These are phyloP conservation scores for Colletotrichum orchidophilum DNA, from an alignment of 2,329 filamentous ascomycete species.

Conservation along the genomic window DNA sequence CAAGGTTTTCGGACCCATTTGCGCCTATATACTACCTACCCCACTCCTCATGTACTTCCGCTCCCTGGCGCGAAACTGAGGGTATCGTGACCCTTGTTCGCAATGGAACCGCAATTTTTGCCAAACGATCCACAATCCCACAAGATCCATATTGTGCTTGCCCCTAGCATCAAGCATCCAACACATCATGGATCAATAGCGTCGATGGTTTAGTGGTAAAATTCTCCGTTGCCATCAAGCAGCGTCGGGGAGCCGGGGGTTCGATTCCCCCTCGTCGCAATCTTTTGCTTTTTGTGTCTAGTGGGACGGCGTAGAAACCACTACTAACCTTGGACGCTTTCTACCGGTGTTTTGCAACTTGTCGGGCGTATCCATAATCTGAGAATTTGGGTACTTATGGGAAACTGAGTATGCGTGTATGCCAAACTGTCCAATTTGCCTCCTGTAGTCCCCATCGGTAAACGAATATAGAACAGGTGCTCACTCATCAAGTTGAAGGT, in stretches of 20 bases:
- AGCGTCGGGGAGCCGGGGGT: slow-evolving; percentile 16
- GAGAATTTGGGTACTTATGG: no score
- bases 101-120: background rate
- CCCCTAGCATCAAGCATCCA: accelerated
- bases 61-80: background rate
- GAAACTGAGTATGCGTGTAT: no score
- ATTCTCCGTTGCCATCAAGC: slow-evolving; percentile 13
- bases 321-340: no score
- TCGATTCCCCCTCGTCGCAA: slow-evolving; percentile 10
- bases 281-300: background rate
- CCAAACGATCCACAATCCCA: background rate
- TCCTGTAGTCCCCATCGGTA: no score
- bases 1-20: background rate
- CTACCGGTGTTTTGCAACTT: no score
- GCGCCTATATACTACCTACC: no score
- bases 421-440: no score
- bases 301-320: no score
- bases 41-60: background rate
- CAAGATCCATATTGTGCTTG: accelerated
- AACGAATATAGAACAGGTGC: no score
- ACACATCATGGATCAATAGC: background rate
- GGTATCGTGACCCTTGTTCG: slow-evolving; percentile 9
- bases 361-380: no score
- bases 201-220: slow-evolving; percentile 17
- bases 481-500: no score